phyloP scores from a whole-genome alignment of 805 yeast species.

The Metschnikowia peoriensis region DNA sequence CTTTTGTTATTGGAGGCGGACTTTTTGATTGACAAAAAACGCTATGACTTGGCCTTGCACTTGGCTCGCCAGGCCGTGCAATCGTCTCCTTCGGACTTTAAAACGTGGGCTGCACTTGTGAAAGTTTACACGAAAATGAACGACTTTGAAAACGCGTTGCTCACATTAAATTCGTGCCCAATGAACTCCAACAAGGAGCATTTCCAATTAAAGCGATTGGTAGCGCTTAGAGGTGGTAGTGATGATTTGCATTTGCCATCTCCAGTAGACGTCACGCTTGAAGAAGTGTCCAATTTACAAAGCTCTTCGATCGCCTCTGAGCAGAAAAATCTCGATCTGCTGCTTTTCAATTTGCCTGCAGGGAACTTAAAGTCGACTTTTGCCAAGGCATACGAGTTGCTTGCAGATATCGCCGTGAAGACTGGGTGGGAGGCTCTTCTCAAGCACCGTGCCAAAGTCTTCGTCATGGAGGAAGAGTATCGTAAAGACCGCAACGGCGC shows the following conservation, averaged over 20 bases:
- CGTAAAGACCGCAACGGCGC: conserved; percentile 34
- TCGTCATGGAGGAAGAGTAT: conserved; percentile 49
- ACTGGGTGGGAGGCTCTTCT: conserved; percentile 48
- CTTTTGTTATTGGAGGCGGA: conserved; percentile 56
- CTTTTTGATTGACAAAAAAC: conserved; percentile 51
- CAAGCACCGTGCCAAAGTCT: conserved; percentile 45
- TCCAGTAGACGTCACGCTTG: conserved; percentile 70
- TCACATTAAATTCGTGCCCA: conserved; percentile 77
- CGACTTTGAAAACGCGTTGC: conserved; percentile 68
- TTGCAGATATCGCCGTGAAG: conserved; percentile 43
- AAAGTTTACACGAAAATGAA: conserved; percentile 59
- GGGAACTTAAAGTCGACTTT: conserved; percentile 56
- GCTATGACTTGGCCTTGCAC: conserved; percentile 55
- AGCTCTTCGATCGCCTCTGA: conserved; percentile 65
- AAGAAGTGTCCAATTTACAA: conserved; percentile 65
- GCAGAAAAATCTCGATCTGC: conserved; percentile 63
- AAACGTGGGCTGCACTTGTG: conserved; percentile 69
- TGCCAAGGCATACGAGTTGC: conserved; percentile 44
- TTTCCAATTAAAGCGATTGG: conserved; percentile 58
- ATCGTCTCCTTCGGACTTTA: conserved; percentile 71
- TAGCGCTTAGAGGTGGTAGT: conserved; percentile 45
- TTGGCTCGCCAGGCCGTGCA: conserved; percentile 64
- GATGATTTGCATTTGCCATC: conserved; percentile 70
- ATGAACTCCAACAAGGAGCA: conserved; percentile 74
- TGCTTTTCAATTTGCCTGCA: conserved; percentile 62